Conservation (phyloP, 129 eudicot species). For the Artemisia annua region DNA sequence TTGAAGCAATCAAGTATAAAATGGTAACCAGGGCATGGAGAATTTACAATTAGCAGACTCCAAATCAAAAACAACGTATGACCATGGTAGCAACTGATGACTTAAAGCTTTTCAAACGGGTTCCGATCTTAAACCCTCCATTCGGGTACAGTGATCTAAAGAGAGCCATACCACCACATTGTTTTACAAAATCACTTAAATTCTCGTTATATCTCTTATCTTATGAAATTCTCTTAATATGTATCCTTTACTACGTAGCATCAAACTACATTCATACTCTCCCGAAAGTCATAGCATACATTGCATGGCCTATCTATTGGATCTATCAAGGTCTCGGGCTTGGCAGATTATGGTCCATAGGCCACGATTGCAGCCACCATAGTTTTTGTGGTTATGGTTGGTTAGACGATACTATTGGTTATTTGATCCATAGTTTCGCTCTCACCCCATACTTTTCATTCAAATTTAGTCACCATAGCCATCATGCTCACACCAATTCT, state of each 20-base stretch:
- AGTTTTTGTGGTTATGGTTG: no score
- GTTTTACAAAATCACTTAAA: conserved; percentile 2
- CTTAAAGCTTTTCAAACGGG: conserved; percentile 19
- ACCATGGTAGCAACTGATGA: conserved; percentile 13
- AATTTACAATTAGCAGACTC: no score
- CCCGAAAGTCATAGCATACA: background rate
- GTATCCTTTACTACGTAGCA: background rate
- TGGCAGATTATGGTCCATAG: no score
- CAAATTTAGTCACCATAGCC: no score
- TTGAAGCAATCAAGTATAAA: no score
- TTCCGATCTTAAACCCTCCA: conserved; percentile 22
- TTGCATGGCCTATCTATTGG: conserved; percentile 30
- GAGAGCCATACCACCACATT: conserved; percentile 23
- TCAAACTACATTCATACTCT: conserved; percentile 16
- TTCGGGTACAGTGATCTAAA: conserved; percentile 21
- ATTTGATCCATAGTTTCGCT: no score
- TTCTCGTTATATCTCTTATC: conserved; percentile 10
- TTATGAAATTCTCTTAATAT: conserved; percentile 4
- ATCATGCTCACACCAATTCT: no score
- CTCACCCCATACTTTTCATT: no score
- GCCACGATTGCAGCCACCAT: no score
- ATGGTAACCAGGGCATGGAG: no score
- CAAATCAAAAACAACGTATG: background rate
- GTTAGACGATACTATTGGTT: no score
- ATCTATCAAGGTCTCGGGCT: no score